phyloP scores from a whole-genome alignment of 176 grass and related monocot species.

The Thalia dealbata region DNA sequence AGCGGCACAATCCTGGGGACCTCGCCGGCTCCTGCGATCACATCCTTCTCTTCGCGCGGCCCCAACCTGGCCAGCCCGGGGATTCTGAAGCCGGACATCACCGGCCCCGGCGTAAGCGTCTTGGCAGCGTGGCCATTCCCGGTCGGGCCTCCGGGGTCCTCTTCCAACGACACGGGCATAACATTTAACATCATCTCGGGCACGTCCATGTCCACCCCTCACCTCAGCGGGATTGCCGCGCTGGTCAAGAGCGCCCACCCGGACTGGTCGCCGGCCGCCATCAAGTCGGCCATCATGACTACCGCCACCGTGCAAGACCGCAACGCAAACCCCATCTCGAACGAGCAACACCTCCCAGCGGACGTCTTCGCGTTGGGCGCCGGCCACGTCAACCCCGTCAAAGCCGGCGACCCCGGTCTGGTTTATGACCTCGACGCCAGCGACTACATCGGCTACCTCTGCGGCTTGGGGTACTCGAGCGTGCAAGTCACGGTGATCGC shows the following conservation, averaged over 20 bases:
- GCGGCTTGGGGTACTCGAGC: slow-evolving; percentile 25
- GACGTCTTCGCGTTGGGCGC: slow-evolving; percentile 18
- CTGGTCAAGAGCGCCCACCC: too few relatives aligned
- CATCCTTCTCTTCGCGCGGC: not conserved
- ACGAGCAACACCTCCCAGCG: not conserved
- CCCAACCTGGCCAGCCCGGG: slow-evolving; percentile 3
- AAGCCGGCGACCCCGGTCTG: slow-evolving; percentile 13
- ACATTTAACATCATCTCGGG: slow-evolving; percentile 13
- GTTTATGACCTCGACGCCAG: slow-evolving; percentile 19
- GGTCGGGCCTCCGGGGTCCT: not conserved
- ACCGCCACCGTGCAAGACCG: not conserved
- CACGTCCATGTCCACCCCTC: too few relatives aligned
- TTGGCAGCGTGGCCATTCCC: slow-evolving; percentile 7
- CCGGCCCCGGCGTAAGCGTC: slow-evolving; percentile 1
- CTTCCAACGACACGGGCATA: not conserved
- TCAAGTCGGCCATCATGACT: slow-evolving; percentile 27
- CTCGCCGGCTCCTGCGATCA: not conserved
- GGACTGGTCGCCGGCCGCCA: too few relatives aligned
- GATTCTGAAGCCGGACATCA: slow-evolving; percentile 10
- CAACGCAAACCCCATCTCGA: not conserved
- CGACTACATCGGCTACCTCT: slow-evolving; percentile 34
- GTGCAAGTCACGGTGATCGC: slow-evolving; percentile 6
- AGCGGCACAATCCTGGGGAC: not conserved
- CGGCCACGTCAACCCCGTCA: slow-evolving; percentile 14
- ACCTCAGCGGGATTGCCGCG: too few relatives aligned